phyloP scores from a whole-genome alignment of 1,284 basidiomycete species.

The Leccinum subatratum region DNA sequence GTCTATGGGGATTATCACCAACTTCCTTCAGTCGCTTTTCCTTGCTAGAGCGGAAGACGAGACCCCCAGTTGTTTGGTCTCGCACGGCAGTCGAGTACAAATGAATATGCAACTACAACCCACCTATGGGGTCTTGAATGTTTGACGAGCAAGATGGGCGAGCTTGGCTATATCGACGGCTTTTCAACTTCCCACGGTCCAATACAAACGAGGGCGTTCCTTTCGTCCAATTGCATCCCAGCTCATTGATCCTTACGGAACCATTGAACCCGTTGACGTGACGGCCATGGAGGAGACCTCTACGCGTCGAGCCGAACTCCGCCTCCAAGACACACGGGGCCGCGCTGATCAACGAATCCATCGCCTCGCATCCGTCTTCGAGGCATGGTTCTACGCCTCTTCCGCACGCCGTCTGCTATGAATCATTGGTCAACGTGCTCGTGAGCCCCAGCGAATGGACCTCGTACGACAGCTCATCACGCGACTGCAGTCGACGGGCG shows the following conservation, averaged over 20 bases:
- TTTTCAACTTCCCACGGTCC: conserved; percentile 84
- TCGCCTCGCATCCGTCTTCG: conserved; percentile 50
- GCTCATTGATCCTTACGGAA: conserved; percentile 86
- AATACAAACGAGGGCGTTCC: conserved; percentile 90
- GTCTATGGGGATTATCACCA: conserved; percentile 76
- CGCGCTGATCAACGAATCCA: conserved; percentile 82
- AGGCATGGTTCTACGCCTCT: conserved; percentile 19
- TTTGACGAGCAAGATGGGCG: conserved; percentile 93
- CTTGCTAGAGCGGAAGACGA: conserved; percentile 58
- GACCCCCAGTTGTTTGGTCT: conserved; percentile 70
- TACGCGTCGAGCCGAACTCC: conserved; percentile 55
- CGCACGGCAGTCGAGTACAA: conserved; percentile 50
- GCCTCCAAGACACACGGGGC: conserved; percentile 87
- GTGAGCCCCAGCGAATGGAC: too few species aligned
- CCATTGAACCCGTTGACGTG: conserved; percentile 81
- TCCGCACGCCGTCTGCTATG: too few species aligned
- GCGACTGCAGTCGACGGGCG: too few species aligned
- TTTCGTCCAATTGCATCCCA: conserved; percentile 25
- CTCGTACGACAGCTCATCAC: too few species aligned
- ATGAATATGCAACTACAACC: conserved; percentile 60
- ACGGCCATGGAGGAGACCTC: conserved; percentile 74
- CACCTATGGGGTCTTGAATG: conserved; percentile 71
- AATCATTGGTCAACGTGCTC: too few species aligned
- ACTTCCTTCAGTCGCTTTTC: conserved; percentile 73
- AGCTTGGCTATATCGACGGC: conserved; percentile 86